These are phyloP conservation scores for Chlorencoelia australis DNA, from an alignment of 2,329 filamentous ascomycete species.

Conservation along the genomic window DNA sequence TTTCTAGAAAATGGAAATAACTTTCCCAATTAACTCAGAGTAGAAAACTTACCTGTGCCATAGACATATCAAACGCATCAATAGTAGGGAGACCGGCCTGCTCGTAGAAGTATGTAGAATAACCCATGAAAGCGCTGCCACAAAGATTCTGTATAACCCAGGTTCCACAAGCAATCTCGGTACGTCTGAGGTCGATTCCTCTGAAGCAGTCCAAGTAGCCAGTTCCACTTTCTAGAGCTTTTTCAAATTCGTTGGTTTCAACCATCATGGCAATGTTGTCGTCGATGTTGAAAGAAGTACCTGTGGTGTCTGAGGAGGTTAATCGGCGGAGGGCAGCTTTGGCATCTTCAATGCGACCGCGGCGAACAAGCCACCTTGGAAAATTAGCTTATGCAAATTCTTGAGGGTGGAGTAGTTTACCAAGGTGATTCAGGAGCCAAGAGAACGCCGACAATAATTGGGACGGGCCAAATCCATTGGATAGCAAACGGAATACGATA, in stretches of 20 bases:
- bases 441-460: constrained; percentile 34
- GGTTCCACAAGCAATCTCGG: constrained; percentile 43
- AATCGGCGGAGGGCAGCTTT: constrained; percentile 35
- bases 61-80: constrained; percentile 43
- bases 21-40: not conserved
- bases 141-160: constrained; percentile 53
- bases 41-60: constrained; percentile 30
- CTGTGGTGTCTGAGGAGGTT: constrained; percentile 23
- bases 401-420: not conserved
- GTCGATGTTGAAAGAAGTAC: constrained; percentile 14
- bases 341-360: constrained; percentile 33
- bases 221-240: constrained; percentile 29
- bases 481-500: constrained; percentile 35
- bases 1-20: not conserved
- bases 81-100: constrained; percentile 40
- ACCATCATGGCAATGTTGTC: constrained; percentile 38
- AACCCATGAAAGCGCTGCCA: constrained; percentile 54
- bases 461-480: constrained; percentile 40
- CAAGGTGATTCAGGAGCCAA: constrained; percentile 40
- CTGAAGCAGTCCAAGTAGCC: constrained; percentile 41
- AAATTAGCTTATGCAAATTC: not conserved
- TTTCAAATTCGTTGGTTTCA: constrained; percentile 46
- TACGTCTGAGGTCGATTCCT: constrained; percentile 38
- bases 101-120: constrained; percentile 50
- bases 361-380: constrained; percentile 32